Percentiles rank a stretch among this genome's conserved stretches.
Conservation (phyloP, 371 early-diverging fungal genomes). For the Apophysomyces ossiformis region DNA sequence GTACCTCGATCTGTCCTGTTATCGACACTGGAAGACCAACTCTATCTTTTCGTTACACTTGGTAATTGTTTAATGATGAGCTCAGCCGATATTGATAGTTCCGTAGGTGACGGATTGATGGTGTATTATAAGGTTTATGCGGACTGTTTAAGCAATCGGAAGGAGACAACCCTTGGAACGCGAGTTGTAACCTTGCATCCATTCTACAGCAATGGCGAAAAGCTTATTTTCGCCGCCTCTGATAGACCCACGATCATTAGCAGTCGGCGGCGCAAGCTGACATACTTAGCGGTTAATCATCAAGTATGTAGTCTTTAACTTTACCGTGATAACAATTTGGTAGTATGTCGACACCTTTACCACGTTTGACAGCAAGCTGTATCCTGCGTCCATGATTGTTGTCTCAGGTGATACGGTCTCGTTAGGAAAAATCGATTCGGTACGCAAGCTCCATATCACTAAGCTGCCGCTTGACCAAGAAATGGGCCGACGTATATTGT, state of each 20-base stretch:
- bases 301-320: conserved; percentile 45
- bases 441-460: conserved; percentile 83
- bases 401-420: conserved; percentile 61
- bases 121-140: conserved; percentile 57
- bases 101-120: conserved; percentile 78
- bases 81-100: neutral
- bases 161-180: conserved; percentile 68
- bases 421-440: conserved; percentile 77
- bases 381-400: conserved; percentile 66
- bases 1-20: conserved; percentile 78
- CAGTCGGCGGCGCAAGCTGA: conserved; percentile 63
- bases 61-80: conserved; percentile 45
- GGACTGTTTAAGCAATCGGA: conserved; percentile 44
- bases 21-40: conserved; percentile 58
- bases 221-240: conserved; percentile 78
- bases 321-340: conserved; percentile 8
- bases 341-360: conserved; percentile 64
- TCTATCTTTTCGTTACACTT: conserved; percentile 75
- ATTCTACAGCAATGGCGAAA: conserved; percentile 53
- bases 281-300: conserved; percentile 81
- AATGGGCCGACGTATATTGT: conserved; percentile 73
- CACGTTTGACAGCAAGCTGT: conserved; percentile 56
- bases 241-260: conserved; percentile 86
- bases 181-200: conserved; percentile 65
- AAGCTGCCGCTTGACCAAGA: conserved; percentile 66